phyloP scores from a whole-genome alignment of 371 early-diverging fungal genomes.

The Globomyces sp. region DNA sequence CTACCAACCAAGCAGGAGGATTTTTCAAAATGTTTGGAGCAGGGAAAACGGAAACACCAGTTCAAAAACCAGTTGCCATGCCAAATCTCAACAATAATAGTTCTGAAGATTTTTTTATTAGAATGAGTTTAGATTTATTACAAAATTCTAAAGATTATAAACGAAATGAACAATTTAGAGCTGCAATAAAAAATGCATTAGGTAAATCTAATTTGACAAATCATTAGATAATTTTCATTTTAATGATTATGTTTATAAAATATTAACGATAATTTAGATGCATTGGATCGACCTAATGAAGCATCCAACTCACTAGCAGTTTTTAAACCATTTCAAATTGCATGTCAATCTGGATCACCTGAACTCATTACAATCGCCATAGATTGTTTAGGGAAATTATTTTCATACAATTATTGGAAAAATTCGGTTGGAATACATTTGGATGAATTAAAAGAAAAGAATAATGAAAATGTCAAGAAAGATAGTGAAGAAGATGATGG shows the following conservation, averaged over 20 bases:
- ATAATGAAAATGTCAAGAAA: background rate
- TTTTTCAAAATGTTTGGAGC: too few species aligned
- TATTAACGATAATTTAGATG: background rate
- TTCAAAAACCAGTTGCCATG: background rate
- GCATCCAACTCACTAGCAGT: conserved; percentile 21
- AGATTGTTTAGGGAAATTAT: conserved; percentile 57
- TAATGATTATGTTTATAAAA: conserved; percentile 6
- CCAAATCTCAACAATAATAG: conserved; percentile 12
- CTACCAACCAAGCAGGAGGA: too few species aligned
- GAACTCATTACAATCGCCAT: conserved; percentile 44
- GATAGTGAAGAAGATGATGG: conserved; percentile 13
- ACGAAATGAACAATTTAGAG: conserved; percentile 12
- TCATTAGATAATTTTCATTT: too few species aligned
- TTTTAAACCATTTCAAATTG: conserved; percentile 46
- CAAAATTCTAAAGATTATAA: conserved; percentile 20
- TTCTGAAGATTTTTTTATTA: conserved; percentile 30
- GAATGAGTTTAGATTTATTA: conserved; percentile 29
- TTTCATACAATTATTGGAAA: conserved; percentile 55
- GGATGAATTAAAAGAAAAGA: conserved; percentile 9
- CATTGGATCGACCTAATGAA: background rate
- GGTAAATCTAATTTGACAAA: background rate
- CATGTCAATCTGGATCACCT: conserved; percentile 49
- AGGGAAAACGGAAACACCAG: background rate
- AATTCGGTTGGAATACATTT: conserved; percentile 16
- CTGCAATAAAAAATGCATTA: conserved; percentile 8